These are phyloP conservation scores for Lichtheimia ramosa DNA, from an alignment of 371 early-diverging fungal genomes.

Conservation along the genomic window DNA sequence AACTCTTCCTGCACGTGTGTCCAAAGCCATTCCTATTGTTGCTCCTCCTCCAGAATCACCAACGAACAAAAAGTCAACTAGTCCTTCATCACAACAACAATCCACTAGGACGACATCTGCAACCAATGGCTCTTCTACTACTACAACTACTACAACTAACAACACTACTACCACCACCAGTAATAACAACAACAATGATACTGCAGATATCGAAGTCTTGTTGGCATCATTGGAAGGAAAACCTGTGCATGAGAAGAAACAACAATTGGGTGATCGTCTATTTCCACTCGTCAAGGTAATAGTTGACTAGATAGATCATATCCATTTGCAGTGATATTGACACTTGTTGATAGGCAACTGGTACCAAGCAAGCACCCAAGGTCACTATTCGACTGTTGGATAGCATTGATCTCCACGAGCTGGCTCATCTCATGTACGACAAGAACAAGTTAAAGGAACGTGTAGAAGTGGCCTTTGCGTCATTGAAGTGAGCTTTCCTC, in stretches of 20 bases:
- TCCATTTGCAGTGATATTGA: background rate
- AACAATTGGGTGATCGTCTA: constrained; percentile 42
- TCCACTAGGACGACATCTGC: background rate
- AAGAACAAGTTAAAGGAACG: constrained; percentile 25
- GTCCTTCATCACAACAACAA: constrained; percentile 1
- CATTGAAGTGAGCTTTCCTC: constrained; percentile 13
- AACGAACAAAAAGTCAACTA: constrained; percentile 1
- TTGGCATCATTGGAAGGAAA: constrained; percentile 35
- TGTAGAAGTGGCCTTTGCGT: constrained; percentile 30
- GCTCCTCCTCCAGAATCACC: constrained; percentile 14
- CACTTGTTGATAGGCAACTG: constrained; percentile 23
- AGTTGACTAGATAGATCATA: background rate
- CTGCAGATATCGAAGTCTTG: constrained; percentile 19
- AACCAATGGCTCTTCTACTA: background rate
- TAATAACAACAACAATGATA: background rate
- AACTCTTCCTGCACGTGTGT: constrained; percentile 16
- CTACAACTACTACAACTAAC: background rate
- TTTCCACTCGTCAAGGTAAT: constrained; percentile 51
- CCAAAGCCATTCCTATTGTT: constrained; percentile 43
- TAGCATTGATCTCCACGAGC: constrained; percentile 21
- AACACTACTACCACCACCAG: constrained; percentile 7
- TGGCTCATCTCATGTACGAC: constrained; percentile 44
- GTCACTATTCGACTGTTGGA: constrained; percentile 38
- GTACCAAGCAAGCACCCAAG: constrained; percentile 33
- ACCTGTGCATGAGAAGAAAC: constrained; percentile 37